phyloP scores from a whole-genome alignment of 108 stramenopile genomes.

The Fistulifera solaris region DNA sequence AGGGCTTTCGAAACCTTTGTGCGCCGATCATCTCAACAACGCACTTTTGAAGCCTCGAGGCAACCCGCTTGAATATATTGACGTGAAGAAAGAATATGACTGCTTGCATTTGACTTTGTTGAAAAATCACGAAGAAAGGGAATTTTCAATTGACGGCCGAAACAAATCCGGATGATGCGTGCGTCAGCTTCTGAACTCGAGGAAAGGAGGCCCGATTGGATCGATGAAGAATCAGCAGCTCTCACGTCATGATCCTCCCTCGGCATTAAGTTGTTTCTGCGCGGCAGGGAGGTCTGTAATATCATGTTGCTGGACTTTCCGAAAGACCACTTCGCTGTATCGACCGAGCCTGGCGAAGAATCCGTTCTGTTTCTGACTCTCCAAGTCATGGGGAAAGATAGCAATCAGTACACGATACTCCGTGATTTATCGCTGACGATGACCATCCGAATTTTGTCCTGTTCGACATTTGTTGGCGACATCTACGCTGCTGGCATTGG shows the following conservation, averaged over 20 bases:
- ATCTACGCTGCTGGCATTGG: slow-evolving; percentile 1
- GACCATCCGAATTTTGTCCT: slow-evolving; percentile 3
- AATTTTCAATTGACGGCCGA: background rate
- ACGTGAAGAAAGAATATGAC: background rate
- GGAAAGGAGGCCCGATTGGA: background rate
- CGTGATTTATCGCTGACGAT: background rate
- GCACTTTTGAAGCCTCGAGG: background rate
- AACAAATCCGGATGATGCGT: background rate
- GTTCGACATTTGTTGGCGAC: slow-evolving; percentile 1
- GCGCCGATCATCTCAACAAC: background rate
- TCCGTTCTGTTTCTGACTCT: background rate
- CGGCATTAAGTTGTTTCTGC: slow-evolving; percentile 4
- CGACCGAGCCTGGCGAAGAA: background rate
- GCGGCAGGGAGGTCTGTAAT: background rate
- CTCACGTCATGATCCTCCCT: slow-evolving; percentile 4
- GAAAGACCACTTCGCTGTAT: background rate
- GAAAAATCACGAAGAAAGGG: background rate
- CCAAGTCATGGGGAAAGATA: background rate
- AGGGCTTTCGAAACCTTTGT: background rate
- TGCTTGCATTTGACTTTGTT: background rate
- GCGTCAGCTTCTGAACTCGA: background rate
- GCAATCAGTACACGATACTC: background rate
- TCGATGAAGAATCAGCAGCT: background rate
- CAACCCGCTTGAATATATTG: background rate
- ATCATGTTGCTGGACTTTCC: slow-evolving; percentile 1